Percentiles rank a stretch among this genome's conserved stretches.
These are phyloP conservation scores for Neurospora sp. DNA, from an alignment of 495 filamentous ascomycete species.

Conservation along the genomic window DNA sequence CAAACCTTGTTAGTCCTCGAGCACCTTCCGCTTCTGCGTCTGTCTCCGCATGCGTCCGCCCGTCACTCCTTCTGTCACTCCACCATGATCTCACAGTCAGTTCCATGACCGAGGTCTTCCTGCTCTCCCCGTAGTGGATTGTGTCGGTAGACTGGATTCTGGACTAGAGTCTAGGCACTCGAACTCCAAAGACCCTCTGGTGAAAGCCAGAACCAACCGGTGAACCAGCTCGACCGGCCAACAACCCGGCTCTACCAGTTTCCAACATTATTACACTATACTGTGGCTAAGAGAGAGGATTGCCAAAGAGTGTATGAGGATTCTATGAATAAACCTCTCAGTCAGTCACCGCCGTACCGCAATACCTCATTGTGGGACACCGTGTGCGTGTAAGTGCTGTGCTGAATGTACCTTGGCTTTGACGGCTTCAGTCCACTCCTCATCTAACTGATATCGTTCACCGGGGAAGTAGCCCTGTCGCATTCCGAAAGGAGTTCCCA, in stretches of 20 bases:
- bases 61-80: neutral
- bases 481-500: neutral
- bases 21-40: neutral
- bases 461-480: neutral
- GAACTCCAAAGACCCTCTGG: neutral
- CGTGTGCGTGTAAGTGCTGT: neutral
- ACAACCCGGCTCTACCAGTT: neutral
- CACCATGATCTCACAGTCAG: neutral
- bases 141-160: neutral
- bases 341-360: neutral
- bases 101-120: neutral
- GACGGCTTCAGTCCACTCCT: neutral
- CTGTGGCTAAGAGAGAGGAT: neutral
- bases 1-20: neutral
- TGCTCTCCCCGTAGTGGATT: neutral
- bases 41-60: neutral
- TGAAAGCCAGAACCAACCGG: neutral
- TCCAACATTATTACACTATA: neutral
- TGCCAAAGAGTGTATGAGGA: neutral
- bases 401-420: neutral
- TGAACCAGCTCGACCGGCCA: neutral
- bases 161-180: neutral
- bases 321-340: neutral
- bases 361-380: neutral
- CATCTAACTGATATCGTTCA: neutral